Base-by-base conservation (phyloP, 2,329 filamentous ascomycete genomes). In the Monilinia fructicola region DNA sequence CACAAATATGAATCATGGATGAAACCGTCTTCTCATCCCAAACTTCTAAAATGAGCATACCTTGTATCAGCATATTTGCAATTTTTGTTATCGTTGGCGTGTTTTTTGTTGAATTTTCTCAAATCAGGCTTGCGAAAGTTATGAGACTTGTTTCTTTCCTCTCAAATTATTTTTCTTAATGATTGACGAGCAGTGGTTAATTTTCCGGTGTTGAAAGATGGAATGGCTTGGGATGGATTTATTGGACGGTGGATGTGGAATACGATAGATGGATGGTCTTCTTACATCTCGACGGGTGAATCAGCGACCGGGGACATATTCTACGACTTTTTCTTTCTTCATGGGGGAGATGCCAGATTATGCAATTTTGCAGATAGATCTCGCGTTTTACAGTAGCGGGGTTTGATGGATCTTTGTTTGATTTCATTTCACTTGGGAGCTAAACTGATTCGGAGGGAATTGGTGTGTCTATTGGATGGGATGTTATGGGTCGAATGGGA, bases 271-370 rank as follows among this genome's bases (percentile, higher is more conserved):
- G 40, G 3, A 42, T 18, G 11, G 31, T 18, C 42, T 53, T 42
- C n/a, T 52, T 44, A 48, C 23, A 65, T 65, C 63, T 65, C 54
- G 12, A 65, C 63, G 54, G 63, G 63, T 65, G 31, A 35, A 53
- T 40, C 55, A 42, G 38, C 21, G 55, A 46, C 63, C 54, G 63
- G 63, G 54, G 54, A 59, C 53, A 52, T 40, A 38, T 62, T 53
- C 46, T 31, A 60, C n/a, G 56, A 62, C 14, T 62, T 42, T 18
- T n/a, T 60, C n/a, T 52, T 62, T 62, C 28, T 50, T 62, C 35
- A 31, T 62, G n/a, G 28, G 21, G 35, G 56, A 59, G 56, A 48
- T 38, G 16, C 26, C 40, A 59, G 56, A 59, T 48, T 38, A 54
- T n/a, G 31, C 31, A n/a, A 35, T 35, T 35, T 35, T 54, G 53